These are phyloP conservation scores for Cyclotella kingstonii DNA, from an alignment of 108 stramenopile species.

Conservation along the genomic window DNA sequence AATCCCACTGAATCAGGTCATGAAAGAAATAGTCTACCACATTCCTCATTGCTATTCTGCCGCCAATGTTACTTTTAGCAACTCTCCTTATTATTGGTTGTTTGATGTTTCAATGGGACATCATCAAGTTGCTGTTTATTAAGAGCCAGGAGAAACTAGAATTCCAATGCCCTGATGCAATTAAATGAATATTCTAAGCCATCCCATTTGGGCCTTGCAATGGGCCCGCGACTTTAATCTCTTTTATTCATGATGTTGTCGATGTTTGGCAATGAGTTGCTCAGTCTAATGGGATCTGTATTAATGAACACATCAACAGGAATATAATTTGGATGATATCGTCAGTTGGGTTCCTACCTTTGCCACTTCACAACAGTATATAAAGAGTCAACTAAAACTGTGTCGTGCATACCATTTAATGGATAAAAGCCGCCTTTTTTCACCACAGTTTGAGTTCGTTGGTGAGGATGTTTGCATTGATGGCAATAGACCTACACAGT, in stretches of 20 bases:
- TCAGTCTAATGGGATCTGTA: not conserved
- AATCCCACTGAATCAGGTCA: constrained; percentile 5
- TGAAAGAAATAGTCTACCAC: constrained; percentile 1
- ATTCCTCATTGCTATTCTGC: constrained; percentile 10
- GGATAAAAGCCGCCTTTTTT: too few species aligned
- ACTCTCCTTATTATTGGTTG: not conserved
- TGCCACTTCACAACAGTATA: too few species aligned
- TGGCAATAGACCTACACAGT: too few species aligned
- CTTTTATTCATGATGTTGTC: constrained; percentile 7
- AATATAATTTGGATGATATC: too few species aligned
- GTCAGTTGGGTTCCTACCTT: too few species aligned
- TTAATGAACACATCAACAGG: not conserved
- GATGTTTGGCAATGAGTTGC: constrained; percentile 1
- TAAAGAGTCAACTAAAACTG: too few species aligned
- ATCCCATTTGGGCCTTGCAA: constrained; percentile 19
- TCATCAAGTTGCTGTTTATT: not conserved
- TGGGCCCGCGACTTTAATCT: constrained; percentile 10
- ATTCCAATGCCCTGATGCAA: constrained; percentile 4
- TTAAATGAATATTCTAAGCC: not conserved
- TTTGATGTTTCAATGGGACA: constrained; percentile 8
- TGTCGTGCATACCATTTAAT: too few species aligned
- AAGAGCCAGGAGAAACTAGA: not conserved
- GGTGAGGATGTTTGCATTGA: too few species aligned
- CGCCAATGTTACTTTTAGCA: not conserved
- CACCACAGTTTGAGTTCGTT: too few species aligned